phyloP scores from a whole-genome alignment of 495 filamentous ascomycete species.

The Neurospora sp. region DNA sequence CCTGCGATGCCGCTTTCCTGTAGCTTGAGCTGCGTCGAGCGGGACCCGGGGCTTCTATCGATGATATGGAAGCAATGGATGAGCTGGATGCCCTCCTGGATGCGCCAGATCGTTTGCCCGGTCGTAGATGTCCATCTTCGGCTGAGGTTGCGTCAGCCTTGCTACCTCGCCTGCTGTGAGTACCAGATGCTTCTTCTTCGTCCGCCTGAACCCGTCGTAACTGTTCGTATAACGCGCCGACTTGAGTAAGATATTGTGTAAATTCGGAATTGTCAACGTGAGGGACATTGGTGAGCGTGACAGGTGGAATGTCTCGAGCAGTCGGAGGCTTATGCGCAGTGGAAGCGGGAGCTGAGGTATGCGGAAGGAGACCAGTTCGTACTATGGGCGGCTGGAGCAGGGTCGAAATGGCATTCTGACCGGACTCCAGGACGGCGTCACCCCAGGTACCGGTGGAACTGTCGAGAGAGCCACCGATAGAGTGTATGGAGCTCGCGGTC shows the following conservation, averaged over 20 bases:
- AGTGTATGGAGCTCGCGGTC: slow-evolving; percentile 76
- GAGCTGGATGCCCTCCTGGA: slow-evolving; percentile 36
- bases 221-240: slow-evolving; percentile 73
- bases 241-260: slow-evolving; percentile 70
- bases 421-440: slow-evolving; percentile 59
- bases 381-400: slow-evolving; percentile 84
- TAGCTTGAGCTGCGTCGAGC: slow-evolving; percentile 43
- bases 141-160: slow-evolving; percentile 39
- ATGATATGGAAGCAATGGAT: slow-evolving; percentile 38
- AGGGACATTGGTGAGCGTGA: slow-evolving; percentile 81
- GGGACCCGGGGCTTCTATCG: slow-evolving; percentile 37
- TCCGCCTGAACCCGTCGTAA: slow-evolving; percentile 65
- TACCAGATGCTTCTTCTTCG: slow-evolving; percentile 44
- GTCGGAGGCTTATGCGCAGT: slow-evolving; percentile 73
- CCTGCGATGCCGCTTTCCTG: slow-evolving; percentile 44
- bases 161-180: slow-evolving; percentile 32
- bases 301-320: slow-evolving; percentile 88
- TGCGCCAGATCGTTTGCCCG: slow-evolving; percentile 29
- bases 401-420: slow-evolving; percentile 89
- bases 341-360: slow-evolving; percentile 53
- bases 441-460: slow-evolving; percentile 43
- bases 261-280: slow-evolving; percentile 74
- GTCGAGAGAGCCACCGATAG: slow-evolving; percentile 68
- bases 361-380: slow-evolving; percentile 73
- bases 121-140: slow-evolving; percentile 37